These are phyloP conservation scores for Pycnococcus provasolii DNA, from an alignment of 139 green algal genomes.

Conservation along the genomic window DNA sequence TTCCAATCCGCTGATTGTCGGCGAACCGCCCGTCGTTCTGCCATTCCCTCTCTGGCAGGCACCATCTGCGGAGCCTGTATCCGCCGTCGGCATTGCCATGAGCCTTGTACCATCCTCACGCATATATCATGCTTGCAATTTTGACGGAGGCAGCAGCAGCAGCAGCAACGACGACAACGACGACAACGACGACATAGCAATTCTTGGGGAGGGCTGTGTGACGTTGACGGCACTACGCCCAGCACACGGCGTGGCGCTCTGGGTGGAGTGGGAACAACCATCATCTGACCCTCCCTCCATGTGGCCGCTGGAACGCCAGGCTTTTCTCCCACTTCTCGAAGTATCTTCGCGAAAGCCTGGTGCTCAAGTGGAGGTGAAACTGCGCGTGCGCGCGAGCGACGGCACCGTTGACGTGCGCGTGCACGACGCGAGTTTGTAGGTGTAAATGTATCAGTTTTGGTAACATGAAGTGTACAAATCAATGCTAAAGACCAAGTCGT, in stretches of 20 bases:
- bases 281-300: too few species aligned
- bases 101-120: not conserved
- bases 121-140: not conserved
- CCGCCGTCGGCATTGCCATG: not conserved
- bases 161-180: not conserved
- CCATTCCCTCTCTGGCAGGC: not conserved
- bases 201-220: not conserved
- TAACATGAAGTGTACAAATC: too few species aligned
- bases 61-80: not conserved
- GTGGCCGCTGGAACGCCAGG: too few species aligned
- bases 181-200: too few species aligned
- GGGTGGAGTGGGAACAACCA: not conserved
- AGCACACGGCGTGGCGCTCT: not conserved
- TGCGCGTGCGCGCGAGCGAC: too few species aligned
- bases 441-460: too few species aligned
- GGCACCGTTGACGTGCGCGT: too few species aligned
- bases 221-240: not conserved
- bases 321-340: too few species aligned
- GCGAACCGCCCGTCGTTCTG: not conserved
- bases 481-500: too few species aligned
- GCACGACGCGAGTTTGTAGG: too few species aligned
- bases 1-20: not conserved
- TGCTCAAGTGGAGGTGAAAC: too few species aligned
- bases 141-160: not conserved
- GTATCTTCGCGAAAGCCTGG: too few species aligned